Evolutionary conservation across 805 yeast species (phyloP).

Genomic region (Komagataella phaffii): DNA sequence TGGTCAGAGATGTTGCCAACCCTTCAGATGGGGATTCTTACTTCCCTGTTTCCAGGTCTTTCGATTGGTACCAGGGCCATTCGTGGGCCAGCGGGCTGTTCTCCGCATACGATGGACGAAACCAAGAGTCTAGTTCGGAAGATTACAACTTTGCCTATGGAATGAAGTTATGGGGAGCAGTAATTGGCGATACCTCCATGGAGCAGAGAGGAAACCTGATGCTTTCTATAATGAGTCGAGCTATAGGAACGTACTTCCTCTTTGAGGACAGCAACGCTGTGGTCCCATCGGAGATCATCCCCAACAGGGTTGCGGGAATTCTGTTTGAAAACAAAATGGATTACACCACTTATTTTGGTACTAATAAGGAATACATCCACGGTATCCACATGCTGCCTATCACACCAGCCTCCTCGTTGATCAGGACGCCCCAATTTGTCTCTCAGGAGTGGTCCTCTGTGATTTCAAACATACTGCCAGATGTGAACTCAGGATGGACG

Average conservation of each 20-base stretch:
- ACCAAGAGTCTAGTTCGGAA: conserved; percentile 63
- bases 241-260: conserved; percentile 45
- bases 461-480: conserved; percentile 27
- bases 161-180: conserved; percentile 50
- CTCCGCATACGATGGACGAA: conserved; percentile 62
- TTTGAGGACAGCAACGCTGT: conserved; percentile 37
- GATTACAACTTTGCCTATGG: conserved; percentile 65
- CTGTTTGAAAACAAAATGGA: conserved; percentile 61
- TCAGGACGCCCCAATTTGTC: conserved; percentile 40
- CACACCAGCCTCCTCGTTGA: conserved; percentile 51
- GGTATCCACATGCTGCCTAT: conserved; percentile 72
- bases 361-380: conserved; percentile 60
- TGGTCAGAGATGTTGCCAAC: conserved; percentile 57
- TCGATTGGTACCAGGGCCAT: conserved; percentile 70
- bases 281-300: conserved; percentile 41
- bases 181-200: conserved; percentile 37
- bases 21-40: conserved; percentile 37
- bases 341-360: conserved; percentile 65
- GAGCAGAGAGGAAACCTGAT: conserved; percentile 43
- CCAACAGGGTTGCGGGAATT: conserved; percentile 62
- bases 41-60: conserved; percentile 56
- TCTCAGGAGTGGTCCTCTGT: conserved; percentile 51
- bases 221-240: conserved; percentile 40
- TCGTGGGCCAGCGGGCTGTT: conserved; percentile 70
- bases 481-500: conserved; percentile 55